Conservation (phyloP, 768 basidiomycete genomes). For the Boletus rubescentipes region DNA sequence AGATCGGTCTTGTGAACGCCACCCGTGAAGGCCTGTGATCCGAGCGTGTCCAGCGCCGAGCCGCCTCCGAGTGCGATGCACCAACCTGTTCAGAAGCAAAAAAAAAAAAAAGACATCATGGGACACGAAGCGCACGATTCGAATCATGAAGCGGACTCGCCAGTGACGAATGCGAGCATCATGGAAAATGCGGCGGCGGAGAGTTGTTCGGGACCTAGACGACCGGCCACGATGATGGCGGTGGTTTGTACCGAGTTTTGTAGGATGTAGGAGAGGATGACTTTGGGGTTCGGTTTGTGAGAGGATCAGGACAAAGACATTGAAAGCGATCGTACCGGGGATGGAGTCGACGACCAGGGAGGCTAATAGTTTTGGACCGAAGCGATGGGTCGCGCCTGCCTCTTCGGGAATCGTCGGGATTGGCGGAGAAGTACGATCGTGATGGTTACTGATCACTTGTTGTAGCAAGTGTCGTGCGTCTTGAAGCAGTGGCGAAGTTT, state of each 20-base stretch:
- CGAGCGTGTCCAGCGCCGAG: conserved; percentile 74
- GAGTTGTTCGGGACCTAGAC: conserved; percentile 66
- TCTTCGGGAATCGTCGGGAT: conserved; percentile 25
- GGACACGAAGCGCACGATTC: conserved; percentile 43
- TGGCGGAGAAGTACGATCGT: conserved; percentile 11
- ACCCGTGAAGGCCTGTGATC: conserved; percentile 75
- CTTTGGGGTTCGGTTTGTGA: conserved; percentile 32
- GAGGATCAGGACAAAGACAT: background rate
- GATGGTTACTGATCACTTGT: conserved; percentile 2
- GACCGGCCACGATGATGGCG: conserved; percentile 62
- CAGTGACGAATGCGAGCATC: conserved; percentile 80
- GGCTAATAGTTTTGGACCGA: conserved; percentile 38
- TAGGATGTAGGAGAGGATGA: conserved; percentile 66
- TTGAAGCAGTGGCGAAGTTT: conserved; percentile 35
- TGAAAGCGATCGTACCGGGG: conserved; percentile 43
- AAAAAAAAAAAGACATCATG: conserved; percentile 37
- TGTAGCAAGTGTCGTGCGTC: conserved; percentile 3
- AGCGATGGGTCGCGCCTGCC: conserved; percentile 25
- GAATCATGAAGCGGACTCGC: conserved; percentile 46
- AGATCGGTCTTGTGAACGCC: conserved; percentile 58
- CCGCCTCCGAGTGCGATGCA: conserved; percentile 77
- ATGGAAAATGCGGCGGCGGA: conserved; percentile 71
- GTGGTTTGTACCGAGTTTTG: conserved; percentile 75
- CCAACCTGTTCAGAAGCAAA: conserved; percentile 55
- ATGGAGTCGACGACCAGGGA: conserved; percentile 56